A percentile compares a stretch with the other conserved stretches of the same genome.
Evolutionary conservation across 176 grass and related monocot species (phyloP).

Genomic region (Hsuehochloa calcarea): DNA sequence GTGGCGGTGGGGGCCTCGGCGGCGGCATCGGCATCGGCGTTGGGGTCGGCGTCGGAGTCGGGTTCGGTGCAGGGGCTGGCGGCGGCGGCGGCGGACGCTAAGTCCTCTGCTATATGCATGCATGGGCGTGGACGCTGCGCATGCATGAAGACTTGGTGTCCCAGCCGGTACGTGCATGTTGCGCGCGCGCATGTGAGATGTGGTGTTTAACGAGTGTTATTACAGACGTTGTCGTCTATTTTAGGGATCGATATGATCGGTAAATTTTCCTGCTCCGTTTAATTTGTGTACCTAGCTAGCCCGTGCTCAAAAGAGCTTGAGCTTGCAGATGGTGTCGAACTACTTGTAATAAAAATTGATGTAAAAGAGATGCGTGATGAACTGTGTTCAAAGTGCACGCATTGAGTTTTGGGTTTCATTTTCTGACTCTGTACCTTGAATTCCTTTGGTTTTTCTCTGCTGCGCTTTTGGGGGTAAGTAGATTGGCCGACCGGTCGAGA

Average conservation of each 20-base stretch:
- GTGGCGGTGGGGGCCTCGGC: conserved; percentile 7
- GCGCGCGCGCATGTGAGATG: too few relatives aligned
- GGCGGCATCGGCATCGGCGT: conserved; percentile 7
- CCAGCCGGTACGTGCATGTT: background rate
- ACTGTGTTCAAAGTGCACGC: too few relatives aligned
- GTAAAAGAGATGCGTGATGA: background rate
- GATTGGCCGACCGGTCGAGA: too few relatives aligned
- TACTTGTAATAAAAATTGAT: background rate
- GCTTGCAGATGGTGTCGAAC: background rate
- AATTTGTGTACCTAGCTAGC: background rate
- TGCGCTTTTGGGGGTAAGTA: too few relatives aligned
- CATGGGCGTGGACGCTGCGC: background rate
- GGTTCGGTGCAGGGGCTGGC: background rate
- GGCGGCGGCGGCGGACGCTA: conserved; percentile 23
- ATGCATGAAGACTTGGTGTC: background rate
- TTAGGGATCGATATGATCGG: background rate
- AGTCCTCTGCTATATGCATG: background rate
- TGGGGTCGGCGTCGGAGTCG: background rate
- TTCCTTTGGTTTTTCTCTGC: too few relatives aligned
- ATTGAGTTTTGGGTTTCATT: too few relatives aligned
- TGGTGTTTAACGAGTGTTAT: background rate
- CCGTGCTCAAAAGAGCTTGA: background rate
- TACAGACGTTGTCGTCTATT: background rate
- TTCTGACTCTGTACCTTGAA: too few relatives aligned
- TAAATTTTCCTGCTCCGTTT: background rate